These are phyloP conservation scores for Isoetes taiwanensis DNA, from an alignment of 75 land plant species.

Conservation along the genomic window DNA sequence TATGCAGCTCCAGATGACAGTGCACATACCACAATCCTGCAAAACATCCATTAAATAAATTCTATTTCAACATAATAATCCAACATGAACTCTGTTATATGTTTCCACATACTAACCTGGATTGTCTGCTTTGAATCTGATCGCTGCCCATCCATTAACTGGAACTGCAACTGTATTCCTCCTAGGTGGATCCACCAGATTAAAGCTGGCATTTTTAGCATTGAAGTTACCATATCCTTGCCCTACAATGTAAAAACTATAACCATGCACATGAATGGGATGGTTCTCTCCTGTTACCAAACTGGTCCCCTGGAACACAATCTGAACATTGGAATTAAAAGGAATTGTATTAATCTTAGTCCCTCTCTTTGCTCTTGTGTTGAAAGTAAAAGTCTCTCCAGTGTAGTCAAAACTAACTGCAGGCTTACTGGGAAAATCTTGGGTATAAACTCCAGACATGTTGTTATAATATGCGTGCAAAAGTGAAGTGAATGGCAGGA, in stretches of 20 bases:
- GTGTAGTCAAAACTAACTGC: constrained; percentile 56
- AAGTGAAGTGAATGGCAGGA: constrained; percentile 23
- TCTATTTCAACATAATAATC: no score
- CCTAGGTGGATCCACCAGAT: constrained; percentile 47
- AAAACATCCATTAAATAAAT: no score
- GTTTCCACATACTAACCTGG: constrained; percentile 45
- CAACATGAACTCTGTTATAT: no score
- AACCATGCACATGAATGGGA: constrained; percentile 36
- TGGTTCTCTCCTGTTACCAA: constrained; percentile 21
- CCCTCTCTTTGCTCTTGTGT: constrained; percentile 33
- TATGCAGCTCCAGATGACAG: constrained; percentile 3
- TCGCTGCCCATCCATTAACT: constrained; percentile 44
- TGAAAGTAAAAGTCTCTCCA: constrained; percentile 38
- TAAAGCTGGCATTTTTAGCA: constrained; percentile 19
- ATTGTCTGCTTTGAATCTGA: constrained; percentile 55
- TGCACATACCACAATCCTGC: constrained; percentile 6
- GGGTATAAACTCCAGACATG: constrained; percentile 15
- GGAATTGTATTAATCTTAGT: constrained; percentile 39
- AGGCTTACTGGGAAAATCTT: constrained; percentile 51
- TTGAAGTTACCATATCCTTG: constrained; percentile 13
- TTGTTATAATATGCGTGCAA: constrained; percentile 38
- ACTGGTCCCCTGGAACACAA: constrained; percentile 28
- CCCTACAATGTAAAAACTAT: constrained; percentile 29
- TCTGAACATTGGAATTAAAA: constrained; percentile 25
- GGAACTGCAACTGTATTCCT: constrained; percentile 47